Evolutionary conservation across 306 rosid genomes (phyloP), one percentile per base, ranked within the genome.

Genomic region (Begonia loranthoides): DNA sequence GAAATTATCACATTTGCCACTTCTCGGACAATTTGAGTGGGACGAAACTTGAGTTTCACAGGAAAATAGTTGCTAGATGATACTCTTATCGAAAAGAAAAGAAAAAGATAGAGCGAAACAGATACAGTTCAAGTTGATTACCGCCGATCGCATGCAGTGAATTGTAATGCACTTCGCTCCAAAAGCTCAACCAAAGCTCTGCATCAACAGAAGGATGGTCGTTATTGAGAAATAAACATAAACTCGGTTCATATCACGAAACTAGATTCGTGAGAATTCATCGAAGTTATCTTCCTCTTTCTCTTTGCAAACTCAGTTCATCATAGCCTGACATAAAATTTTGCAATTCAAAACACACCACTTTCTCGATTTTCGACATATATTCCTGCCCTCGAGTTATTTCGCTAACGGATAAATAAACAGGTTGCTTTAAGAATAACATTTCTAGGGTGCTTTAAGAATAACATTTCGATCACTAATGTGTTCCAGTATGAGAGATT

Each of bases 161-260:
- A 57, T 90, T 90, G 61, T 90, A 90, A 76, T 90, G 99, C 53
- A 90, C 99, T 74, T 90, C 99, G 54, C 99, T 82, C 99, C 99
- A 90, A 75, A 90, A 90, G 86, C 99, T 90, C 54, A 90, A 79
- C 99, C 99, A 90, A 52, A 90, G 57, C 70, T 90, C 99, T 90
- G 54, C 69, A 49, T 47, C 5, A 45, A 11, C 47, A 22, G 40
- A 50, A 52, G 13, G 48, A 47, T 6, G 56, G 36, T 47, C 51
- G 16, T 3, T 45, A 41, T 49, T 28, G 11, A 51, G 52, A 49
- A n/a, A 5, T 19, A 15, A 14, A 47, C 62, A 57, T 46, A 40
- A 16, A 36, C 14, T 39, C 4, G n/a, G 4, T 55, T 11, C 12
- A 43, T 43, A 43, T 10, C 46, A 12, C 6, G 46, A 28, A 28